Evolutionary conservation across 257 asterid species (phyloP), one percentile per base, ranked within the genome.

Genomic region (Petunia axillaris): DNA sequence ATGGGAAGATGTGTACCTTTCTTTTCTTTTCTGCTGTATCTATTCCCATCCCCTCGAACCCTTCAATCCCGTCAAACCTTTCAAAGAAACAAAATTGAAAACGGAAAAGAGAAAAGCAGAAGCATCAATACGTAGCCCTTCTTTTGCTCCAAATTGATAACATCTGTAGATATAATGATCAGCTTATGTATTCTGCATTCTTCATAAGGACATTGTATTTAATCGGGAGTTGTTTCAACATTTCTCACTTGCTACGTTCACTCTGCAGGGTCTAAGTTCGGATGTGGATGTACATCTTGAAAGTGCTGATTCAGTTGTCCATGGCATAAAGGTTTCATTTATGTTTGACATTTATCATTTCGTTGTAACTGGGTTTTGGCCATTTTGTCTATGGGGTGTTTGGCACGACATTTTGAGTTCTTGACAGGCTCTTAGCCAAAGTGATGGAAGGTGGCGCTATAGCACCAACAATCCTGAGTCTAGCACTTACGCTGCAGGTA

Each of bases 401-500:
- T 37, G 73, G 25, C 50, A 35, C 81, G 83, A 79, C 70, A 35
- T 41, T 82, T 48, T n/a, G 43, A 16, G 60, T 81, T 82, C 74
- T 75, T 83, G 76, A 65, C 87, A 96, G 99, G 94, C 97, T 86
- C 98, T 96, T 73, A 83, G 99, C 86, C 98, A 94, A 85, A 96
- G 98, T 90, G 99, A 96, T 90, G 98, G 98, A 84, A 94, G 94
- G 86, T 96, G 98, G 98, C 95, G 95, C 73, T 88, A 90, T 82
- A 94, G 88, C 87, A 85, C 97, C 84, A 88, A 85, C 88, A 91
- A 92, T 80, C 97, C 98, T 3, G 92, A 94, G 83, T 90, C 97
- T 79, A 96, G 99, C 81, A 88, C 85, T 86, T 87, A 84, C 53
- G 98, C 99, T 86, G 98, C 99, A 58, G 99, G 99, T 92, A 85